Percentiles rank a stretch among this genome's conserved stretches.
Conservation (phyloP, 192 early-diverging fungal species). For the Coemansia sp. region DNA sequence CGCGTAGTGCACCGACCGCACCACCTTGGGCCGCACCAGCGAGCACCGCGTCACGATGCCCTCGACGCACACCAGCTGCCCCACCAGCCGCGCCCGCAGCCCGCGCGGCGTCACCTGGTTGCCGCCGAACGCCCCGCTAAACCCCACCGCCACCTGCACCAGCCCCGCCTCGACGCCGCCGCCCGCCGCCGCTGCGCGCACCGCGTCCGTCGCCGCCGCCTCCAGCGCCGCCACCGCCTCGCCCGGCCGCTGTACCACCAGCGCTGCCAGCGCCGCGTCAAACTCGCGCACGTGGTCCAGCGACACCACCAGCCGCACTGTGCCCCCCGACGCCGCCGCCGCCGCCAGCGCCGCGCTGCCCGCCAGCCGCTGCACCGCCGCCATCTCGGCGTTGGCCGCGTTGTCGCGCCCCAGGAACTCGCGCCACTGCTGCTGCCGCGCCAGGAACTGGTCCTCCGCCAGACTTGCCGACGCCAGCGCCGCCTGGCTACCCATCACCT, state of each 20-base stretch:
- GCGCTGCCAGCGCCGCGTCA: slow-evolving; percentile 66
- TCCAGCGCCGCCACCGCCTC: slow-evolving; percentile 88
- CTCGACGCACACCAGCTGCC: slow-evolving; percentile 89
- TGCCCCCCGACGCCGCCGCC: slow-evolving; percentile 4
- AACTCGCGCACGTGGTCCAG: slow-evolving; percentile 85
- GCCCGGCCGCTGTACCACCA: slow-evolving; percentile 68
- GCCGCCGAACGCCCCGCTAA: slow-evolving; percentile 91
- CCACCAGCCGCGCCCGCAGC: slow-evolving; percentile 73
- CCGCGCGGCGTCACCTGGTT: slow-evolving; percentile 84
- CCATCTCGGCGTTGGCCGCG: slow-evolving; percentile 37
- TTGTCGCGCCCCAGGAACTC: slow-evolving; percentile 56
- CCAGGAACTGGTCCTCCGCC: slow-evolving; percentile 42
- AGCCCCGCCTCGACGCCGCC: slow-evolving; percentile 12
- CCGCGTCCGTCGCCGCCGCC: slow-evolving; percentile 37
- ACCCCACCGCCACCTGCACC: slow-evolving; percentile 65
- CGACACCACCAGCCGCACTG: slow-evolving; percentile 76
- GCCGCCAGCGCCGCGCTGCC: background rate
- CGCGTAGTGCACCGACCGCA: slow-evolving; percentile 88
- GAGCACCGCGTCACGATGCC: slow-evolving; percentile 98
- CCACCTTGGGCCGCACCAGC: slow-evolving; percentile 92
- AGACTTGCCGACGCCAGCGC: slow-evolving; percentile 39
- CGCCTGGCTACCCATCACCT: slow-evolving; percentile 16
- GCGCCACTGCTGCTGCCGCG: slow-evolving; percentile 44
- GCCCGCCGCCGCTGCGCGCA: slow-evolving; percentile 7
- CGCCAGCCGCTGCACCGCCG: slow-evolving; percentile 23